phyloP scores from a whole-genome alignment of 495 filamentous ascomycete genomes.

The Cetradonia linearis region DNA sequence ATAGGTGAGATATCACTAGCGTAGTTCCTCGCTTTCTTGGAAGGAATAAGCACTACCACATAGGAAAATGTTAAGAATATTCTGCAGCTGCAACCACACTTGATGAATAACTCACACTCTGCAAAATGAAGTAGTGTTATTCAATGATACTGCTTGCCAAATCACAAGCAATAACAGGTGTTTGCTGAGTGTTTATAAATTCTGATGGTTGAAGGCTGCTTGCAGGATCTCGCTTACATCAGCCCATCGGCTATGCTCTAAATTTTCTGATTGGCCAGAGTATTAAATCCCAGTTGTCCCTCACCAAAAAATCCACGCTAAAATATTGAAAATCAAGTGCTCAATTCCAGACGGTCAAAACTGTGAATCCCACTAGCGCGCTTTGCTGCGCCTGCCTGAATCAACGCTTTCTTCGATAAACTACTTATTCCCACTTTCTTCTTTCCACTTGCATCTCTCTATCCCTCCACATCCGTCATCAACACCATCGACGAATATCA shows the following conservation, averaged over 20 bases:
- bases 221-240: background rate
- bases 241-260: constrained; percentile 9
- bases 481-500: constrained; percentile 36
- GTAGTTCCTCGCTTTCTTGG: background rate
- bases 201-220: background rate
- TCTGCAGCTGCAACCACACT: background rate
- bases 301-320: constrained; percentile 28
- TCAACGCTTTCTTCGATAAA: constrained; percentile 29
- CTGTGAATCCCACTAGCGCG: constrained; percentile 21
- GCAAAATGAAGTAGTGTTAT: background rate
- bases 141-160: background rate
- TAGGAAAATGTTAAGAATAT: background rate
- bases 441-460: constrained; percentile 30
- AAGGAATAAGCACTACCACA: background rate
- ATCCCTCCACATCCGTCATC: constrained; percentile 36
- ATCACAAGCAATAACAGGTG: constrained; percentile 8
- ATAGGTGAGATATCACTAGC: constrained; percentile 23
- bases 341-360: constrained; percentile 26
- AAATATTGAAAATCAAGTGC: constrained; percentile 33
- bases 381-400: constrained; percentile 23
- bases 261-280: constrained; percentile 19
- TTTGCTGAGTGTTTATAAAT: constrained; percentile 11
- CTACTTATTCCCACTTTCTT: constrained; percentile 40
- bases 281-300: constrained; percentile 20
- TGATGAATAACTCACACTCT: background rate